Evolutionary conservation across 179 eudicot species (phyloP).

Genomic region (Camellia oleifera): DNA sequence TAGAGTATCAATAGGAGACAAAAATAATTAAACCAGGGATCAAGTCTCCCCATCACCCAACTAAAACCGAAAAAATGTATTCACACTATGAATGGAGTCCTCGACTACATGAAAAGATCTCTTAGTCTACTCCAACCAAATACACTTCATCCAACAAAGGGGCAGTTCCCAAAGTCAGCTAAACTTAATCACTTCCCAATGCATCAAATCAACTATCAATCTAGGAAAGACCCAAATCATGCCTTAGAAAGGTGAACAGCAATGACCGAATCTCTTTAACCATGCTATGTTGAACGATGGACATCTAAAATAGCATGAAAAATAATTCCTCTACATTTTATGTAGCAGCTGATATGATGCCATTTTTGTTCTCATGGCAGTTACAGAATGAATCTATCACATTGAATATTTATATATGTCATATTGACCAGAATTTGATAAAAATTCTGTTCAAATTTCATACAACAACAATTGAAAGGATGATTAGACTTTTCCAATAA

Average conservation of each 20-base stretch:
- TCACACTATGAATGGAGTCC: neutral
- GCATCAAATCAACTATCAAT: neutral
- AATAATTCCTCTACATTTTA: neutral
- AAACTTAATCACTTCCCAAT: neutral
- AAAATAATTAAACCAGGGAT: neutral
- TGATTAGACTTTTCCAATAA: neutral
- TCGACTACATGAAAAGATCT: neutral
- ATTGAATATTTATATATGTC: too few species aligned
- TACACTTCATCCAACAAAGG: neutral
- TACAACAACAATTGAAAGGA: neutral
- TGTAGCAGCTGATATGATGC: conserved; percentile 2
- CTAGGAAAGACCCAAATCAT: neutral
- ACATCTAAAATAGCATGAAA: neutral
- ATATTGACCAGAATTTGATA: neutral
- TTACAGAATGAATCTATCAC: neutral
- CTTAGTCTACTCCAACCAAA: neutral
- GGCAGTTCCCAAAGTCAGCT: neutral
- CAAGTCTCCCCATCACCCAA: conserved; percentile 5
- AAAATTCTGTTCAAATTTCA: neutral
- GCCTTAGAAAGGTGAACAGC: neutral
- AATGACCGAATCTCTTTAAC: neutral
- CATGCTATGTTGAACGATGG: neutral
- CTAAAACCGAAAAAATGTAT: neutral
- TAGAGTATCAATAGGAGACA: conserved; percentile 2
- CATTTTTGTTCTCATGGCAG: neutral